These are phyloP conservation scores for Diaporthe sp. DNA, from an alignment of 2,329 filamentous ascomycete species.

Conservation along the genomic window DNA sequence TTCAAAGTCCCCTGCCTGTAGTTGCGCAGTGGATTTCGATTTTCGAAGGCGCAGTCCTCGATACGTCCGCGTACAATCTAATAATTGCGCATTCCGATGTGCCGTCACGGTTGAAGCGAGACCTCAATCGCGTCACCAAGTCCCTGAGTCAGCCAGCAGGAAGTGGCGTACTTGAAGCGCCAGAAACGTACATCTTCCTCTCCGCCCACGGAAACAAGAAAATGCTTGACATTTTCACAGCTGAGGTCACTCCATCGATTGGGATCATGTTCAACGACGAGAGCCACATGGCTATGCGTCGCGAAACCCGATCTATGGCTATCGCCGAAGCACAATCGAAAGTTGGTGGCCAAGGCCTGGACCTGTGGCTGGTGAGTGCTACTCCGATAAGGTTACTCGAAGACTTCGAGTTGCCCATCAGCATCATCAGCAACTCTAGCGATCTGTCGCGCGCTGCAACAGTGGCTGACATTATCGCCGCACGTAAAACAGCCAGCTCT, in stretches of 20 bases:
- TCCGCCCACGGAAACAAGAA: neutral
- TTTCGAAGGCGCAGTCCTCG: neutral
- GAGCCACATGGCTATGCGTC: fast-evolving
- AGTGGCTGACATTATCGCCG: neutral
- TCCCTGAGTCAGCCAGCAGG: neutral
- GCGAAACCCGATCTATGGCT: neutral
- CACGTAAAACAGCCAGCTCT: neutral
- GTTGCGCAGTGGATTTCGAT: neutral
- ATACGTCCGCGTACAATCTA: neutral
- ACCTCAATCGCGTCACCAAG: neutral
- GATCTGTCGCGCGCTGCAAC: neutral
- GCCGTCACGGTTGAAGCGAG: neutral
- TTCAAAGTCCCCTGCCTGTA: neutral
- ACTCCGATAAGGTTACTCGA: neutral
- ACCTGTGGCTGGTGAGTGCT: neutral
- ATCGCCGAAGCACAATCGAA: neutral
- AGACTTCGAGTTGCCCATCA: neutral
- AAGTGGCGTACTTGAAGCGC: neutral
- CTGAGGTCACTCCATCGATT: fast-evolving
- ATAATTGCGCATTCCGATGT: neutral
- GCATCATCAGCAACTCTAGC: neutral
- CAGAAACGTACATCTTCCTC: neutral
- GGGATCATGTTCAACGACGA: neutral
- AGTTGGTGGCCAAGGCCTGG: neutral
- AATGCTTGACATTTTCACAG: neutral